phyloP scores from a whole-genome alignment of 305 asterid species.

The Fraxinus velutina region DNA sequence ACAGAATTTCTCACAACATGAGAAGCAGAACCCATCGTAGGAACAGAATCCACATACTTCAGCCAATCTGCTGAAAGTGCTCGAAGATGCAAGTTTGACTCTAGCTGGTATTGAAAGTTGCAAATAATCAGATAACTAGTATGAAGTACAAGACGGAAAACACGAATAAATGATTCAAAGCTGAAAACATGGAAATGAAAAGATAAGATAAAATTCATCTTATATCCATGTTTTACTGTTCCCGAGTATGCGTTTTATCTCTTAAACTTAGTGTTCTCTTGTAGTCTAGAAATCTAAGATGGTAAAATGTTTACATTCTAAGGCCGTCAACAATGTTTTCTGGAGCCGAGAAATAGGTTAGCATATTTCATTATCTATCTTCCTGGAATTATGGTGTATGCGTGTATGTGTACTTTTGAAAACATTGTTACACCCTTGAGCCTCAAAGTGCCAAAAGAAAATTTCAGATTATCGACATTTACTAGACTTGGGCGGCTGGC shows the following conservation, averaged over 20 bases:
- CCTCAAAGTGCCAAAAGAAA: not conserved
- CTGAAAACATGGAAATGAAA: constrained; percentile 4
- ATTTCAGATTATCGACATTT: not conserved
- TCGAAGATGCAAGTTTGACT: constrained; percentile 66
- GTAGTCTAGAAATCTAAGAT: not conserved
- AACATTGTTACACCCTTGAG: not conserved
- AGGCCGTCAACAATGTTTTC: not conserved
- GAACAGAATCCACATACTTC: constrained; percentile 71
- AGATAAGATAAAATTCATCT: constrained; percentile 12
- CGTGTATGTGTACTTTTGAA: not conserved
- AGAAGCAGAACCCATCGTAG: constrained; percentile 74
- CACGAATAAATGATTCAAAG: constrained; percentile 5
- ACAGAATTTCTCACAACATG: constrained; percentile 49
- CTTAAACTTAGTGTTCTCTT: not conserved
- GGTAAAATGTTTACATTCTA: not conserved
- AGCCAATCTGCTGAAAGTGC: constrained; percentile 77
- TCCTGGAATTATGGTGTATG: not conserved
- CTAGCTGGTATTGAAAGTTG: constrained; percentile 57
- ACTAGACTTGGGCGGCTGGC: not conserved
- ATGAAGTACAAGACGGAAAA: constrained; percentile 9
- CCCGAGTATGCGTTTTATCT: not conserved
- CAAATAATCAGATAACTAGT: constrained; percentile 16
- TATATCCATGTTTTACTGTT: not conserved
- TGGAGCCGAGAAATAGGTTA: constrained; percentile 2
- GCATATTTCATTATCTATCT: not conserved